A percentile compares a stretch with the other conserved stretches of the same genome.
Evolutionary conservation across 495 filamentous ascomycete species (phyloP).

Genomic region (Talaromyces stipitatus): DNA sequence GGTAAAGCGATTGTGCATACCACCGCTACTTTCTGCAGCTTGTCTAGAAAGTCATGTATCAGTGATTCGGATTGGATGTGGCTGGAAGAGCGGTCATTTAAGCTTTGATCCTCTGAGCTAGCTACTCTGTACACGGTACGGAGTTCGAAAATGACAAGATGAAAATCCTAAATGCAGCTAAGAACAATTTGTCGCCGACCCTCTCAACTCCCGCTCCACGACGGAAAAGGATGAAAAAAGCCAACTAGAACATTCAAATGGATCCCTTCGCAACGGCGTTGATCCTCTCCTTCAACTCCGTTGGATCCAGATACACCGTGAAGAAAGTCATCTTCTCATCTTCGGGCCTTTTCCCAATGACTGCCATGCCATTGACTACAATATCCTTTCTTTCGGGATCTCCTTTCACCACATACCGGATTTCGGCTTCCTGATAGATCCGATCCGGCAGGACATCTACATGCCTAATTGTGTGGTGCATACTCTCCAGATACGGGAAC

Average conservation of each 20-base stretch:
- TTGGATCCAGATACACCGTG: conserved; percentile 3
- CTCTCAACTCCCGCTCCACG: too few species aligned
- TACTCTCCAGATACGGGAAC: neutral
- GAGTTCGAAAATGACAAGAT: neutral
- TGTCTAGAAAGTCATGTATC: neutral
- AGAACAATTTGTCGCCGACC: too few species aligned
- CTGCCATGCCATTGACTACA: neutral
- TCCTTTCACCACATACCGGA: neutral
- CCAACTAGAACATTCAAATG: neutral
- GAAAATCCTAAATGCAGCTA: too few species aligned
- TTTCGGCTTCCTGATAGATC: conserved; percentile 3
- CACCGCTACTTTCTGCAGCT: neutral
- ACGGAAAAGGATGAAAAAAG: neutral
- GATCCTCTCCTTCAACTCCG: conserved; percentile 1
- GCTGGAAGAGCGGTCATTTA: neutral
- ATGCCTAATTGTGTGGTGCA: conserved; percentile 2
- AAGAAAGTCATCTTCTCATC: neutral
- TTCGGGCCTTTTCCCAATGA: neutral
- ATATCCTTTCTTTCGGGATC: conserved; percentile 2
- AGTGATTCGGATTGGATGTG: neutral
- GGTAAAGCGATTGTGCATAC: neutral
- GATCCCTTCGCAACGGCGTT: neutral
- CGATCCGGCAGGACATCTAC: conserved; percentile 5
- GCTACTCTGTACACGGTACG: too few species aligned
- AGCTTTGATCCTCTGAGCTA: neutral